Conservation (phyloP, 495 filamentous ascomycete species). For the Penicillium egyptiacum region DNA sequence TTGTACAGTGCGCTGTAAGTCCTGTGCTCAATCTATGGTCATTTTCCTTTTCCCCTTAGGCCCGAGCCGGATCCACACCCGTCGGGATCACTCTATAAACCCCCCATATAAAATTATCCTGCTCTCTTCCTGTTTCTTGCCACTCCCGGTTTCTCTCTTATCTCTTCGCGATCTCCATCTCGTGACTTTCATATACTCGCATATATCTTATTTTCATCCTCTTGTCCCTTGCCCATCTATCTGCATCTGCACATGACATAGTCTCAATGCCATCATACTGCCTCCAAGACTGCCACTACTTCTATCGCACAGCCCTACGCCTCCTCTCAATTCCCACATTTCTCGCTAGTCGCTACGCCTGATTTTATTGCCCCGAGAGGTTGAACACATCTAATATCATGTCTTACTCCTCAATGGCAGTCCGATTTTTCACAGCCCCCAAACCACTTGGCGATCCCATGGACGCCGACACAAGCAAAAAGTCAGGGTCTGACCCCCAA, state of each 20-base stretch:
- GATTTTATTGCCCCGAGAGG: constrained; percentile 29
- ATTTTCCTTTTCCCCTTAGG: constrained; percentile 20
- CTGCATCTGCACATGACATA: constrained; percentile 27
- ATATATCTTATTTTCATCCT: not conserved
- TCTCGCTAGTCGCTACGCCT: constrained; percentile 72
- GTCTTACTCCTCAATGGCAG: constrained; percentile 48
- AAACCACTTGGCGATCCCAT: constrained; percentile 58
- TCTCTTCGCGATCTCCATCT: not conserved
- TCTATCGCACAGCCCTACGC: constrained; percentile 83
- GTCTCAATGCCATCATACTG: constrained; percentile 74
- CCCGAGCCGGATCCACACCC: constrained; percentile 20
- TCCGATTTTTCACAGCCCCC: constrained; percentile 60
- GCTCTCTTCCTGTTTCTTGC: not conserved
- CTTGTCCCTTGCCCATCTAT: not conserved
- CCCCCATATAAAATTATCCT: constrained; percentile 1
- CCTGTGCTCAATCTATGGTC: constrained; percentile 11
- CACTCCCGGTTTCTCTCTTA: not conserved
- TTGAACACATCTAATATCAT: constrained; percentile 43
- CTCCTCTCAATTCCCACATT: constrained; percentile 75
- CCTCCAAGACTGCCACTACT: constrained; percentile 87
- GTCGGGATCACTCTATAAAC: constrained; percentile 1
- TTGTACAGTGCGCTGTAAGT: constrained; percentile 23
- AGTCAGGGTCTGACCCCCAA: constrained; percentile 43
- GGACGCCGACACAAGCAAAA: constrained; percentile 22
- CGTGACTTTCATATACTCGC: not conserved